Evolutionary conservation across 2,329 filamentous ascomycete genomes (phyloP), one percentile per base, ranked within the genome.

Genomic region (Aspergillus hortae): DNA sequence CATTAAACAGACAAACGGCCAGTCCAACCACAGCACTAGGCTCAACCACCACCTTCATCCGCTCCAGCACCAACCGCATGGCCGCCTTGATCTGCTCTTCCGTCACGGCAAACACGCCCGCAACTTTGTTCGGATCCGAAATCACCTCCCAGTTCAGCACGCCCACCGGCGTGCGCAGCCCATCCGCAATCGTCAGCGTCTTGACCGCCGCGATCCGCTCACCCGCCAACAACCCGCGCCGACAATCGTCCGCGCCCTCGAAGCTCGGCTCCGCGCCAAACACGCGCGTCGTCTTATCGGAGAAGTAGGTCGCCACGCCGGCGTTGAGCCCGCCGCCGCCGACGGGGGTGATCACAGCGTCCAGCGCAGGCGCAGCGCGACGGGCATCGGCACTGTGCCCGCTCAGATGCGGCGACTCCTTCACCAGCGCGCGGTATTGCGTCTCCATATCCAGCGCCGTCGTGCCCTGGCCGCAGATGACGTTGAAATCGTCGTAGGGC

Each of bases 381-480:
- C 42, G 15, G 60, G 52, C 23, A 23, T 23, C 23, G 5, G 23
- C 23, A 6, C 40, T 46, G 54, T 66, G 65, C 3, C 60, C 58
- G 48, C 54, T 64, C 36, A 70, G 44, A n/a, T 60, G 51, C n/a
- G 65, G 51, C 11, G 61, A 58, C 15, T 57, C 62, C 27, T 55
- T 57, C 40, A 86, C 75, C 56, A 86, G 62, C 41, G 79, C 77
- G 4, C 67, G 70, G 1, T 86, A 88, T 67, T 97, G 92, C 54
- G 81, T 76, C 67, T 91, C 86, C 32, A 96, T 71, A 71, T 99
- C 94, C 4, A 96, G 70, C 0, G 85, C 92, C 56, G 89, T 78
- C 0, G 92, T 97, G n/a, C 92, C 94, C 75, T 96, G 92, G 0
- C 94, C 92, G 0, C 96, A 82, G 51, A 97, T 88, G 59, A 96